Base-by-base conservation (phyloP, 2,329 filamentous ascomycete genomes). In the Dactylellina drechsleri region DNA sequence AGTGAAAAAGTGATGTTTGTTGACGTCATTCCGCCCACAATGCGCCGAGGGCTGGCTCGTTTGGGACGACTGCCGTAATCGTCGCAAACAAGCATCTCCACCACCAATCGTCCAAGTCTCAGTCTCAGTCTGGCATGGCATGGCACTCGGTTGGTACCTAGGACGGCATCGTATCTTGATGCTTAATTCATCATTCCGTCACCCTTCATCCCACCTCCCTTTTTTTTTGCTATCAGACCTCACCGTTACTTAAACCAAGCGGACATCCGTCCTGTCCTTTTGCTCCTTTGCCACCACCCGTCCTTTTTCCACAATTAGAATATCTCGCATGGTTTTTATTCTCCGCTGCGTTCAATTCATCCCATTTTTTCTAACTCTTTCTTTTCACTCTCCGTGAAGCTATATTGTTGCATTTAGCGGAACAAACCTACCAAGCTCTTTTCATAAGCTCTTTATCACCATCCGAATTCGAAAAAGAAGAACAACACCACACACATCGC, bases 11-110 rank as follows among this genome's bases (percentile, higher is more conserved):
- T 36, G 31, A 10, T 36, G 28, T 62, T 26, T n/a, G 36, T 61
- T 70, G 66, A 70, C 66, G 66, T 70, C 66, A 70, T 70, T 36
- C 45, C 26, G 18, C 23, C 66, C 66, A 57, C 49, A 41, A 13
- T 43, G 66, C 65, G 54, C 41, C 15, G 64, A 36, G 10, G 31
- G 31, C 6, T 4, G 57, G 31, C 28, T 5, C 50, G 57, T 53
- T 56, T 58, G 66, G 58, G 66, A 16, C 15, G 18, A 41, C 50
- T 68, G 57, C 66, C 66, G 54, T 56, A 57, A 58, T 49, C 58
- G 66, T 62, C 66, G 58, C 64, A 67, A 59, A 67, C 64, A 36
- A 16, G 52, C 18, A 23, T 23, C 23, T n/a, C 23, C 23, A 2
- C 23, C 23, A 23, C 23, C 23, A 23, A 23, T 2, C 23, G 4